phyloP scores from a whole-genome alignment of 176 grass and related monocot genomes.

The Oryza officinalis region DNA sequence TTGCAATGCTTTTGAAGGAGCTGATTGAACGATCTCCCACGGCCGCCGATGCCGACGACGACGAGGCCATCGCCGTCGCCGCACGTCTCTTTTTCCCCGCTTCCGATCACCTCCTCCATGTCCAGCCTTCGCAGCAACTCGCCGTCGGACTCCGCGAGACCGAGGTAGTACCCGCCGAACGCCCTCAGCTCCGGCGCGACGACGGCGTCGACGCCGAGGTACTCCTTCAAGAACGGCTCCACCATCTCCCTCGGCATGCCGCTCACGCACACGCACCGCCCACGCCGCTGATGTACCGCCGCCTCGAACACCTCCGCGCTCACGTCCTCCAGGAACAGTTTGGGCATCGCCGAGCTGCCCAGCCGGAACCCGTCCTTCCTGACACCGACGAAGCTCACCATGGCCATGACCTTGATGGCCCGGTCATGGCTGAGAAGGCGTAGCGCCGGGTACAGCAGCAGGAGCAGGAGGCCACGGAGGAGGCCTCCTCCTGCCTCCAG shows the following conservation, averaged over 20 bases:
- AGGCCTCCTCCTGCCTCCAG: slow-evolving; percentile 62
- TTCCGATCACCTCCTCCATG: slow-evolving; percentile 23
- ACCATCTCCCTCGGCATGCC: slow-evolving; percentile 74
- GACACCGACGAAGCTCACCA: slow-evolving; percentile 60
- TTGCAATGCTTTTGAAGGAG: slow-evolving; percentile 48
- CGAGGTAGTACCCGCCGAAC: slow-evolving; percentile 60
- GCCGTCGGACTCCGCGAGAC: slow-evolving; percentile 47
- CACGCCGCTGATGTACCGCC: background rate
- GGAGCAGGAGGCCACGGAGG: slow-evolving; percentile 54
- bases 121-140: slow-evolving; percentile 19
- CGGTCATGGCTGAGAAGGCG: slow-evolving; percentile 33
- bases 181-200: slow-evolving; percentile 55
- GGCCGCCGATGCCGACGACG: slow-evolving; percentile 35
- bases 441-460: slow-evolving; percentile 60
- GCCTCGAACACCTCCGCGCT: slow-evolving; percentile 61
- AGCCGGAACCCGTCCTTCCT: slow-evolving; percentile 48
- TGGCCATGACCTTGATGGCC: slow-evolving; percentile 48
- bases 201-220: slow-evolving; percentile 59
- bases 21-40: background rate
- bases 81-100: background rate
- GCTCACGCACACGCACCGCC: slow-evolving; percentile 63
- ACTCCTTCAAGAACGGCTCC: slow-evolving; percentile 59
- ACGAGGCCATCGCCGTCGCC: background rate
- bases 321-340: slow-evolving; percentile 61
- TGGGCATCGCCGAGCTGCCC: slow-evolving; percentile 57